A percentile compares a stretch with the other conserved stretches of the same genome.
These are phyloP conservation scores for Pseudocercospora musae DNA, from an alignment of 2,329 filamentous ascomycete genomes.

Conservation along the genomic window DNA sequence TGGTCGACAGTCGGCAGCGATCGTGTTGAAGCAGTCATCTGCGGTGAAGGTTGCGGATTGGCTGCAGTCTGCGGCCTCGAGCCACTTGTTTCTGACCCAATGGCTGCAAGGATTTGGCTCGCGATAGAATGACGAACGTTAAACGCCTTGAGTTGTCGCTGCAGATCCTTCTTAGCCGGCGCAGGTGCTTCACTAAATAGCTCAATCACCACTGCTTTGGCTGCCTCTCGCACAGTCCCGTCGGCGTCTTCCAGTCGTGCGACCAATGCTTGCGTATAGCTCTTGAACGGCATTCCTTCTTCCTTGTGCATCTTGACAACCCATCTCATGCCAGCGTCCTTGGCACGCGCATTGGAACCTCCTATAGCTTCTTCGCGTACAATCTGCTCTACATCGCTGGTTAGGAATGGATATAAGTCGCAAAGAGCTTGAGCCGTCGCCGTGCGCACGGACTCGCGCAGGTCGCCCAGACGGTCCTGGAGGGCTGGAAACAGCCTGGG, in stretches of 20 bases:
- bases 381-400: slow-evolving; percentile 72
- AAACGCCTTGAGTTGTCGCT: slow-evolving; percentile 77
- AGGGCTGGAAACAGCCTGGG: slow-evolving; percentile 70
- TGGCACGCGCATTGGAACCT: slow-evolving; percentile 78
- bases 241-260: slow-evolving; percentile 87
- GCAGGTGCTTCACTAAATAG: slow-evolving; percentile 80
- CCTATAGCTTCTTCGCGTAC: slow-evolving; percentile 75
- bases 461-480: slow-evolving; percentile 81
- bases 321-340: slow-evolving; percentile 83
- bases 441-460: slow-evolving; percentile 77
- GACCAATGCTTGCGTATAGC: slow-evolving; percentile 79
- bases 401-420: slow-evolving; percentile 70
- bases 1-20: slow-evolving; percentile 42
- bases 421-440: slow-evolving; percentile 72
- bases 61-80: slow-evolving; percentile 29
- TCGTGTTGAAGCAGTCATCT: slow-evolving; percentile 43
- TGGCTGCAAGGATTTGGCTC: slow-evolving; percentile 71
- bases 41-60: slow-evolving; percentile 26
- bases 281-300: slow-evolving; percentile 73
- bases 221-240: slow-evolving; percentile 77
- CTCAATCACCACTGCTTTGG: slow-evolving; percentile 79
- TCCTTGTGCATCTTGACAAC: slow-evolving; percentile 81
- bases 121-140: slow-evolving; percentile 86
- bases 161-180: slow-evolving; percentile 81
- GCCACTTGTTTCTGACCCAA: slow-evolving; percentile 51